Evolutionary conservation across 75 land plant genomes (phyloP), one percentile per base, ranked within the genome.

Genomic region (Picea glauca): DNA sequence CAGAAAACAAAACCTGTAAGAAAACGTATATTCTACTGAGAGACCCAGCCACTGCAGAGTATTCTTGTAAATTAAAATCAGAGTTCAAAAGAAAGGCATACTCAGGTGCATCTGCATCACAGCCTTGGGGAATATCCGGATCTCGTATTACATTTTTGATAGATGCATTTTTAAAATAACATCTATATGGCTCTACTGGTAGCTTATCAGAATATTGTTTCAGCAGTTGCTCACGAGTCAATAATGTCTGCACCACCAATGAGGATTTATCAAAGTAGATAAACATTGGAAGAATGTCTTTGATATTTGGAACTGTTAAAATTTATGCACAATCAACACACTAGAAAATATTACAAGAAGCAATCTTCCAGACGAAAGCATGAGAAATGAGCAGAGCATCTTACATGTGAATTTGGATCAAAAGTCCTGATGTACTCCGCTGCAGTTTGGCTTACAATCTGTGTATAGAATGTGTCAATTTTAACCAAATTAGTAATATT

Each of bases 41-140:
- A 18, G 0, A 33, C 40, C 35, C 18, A 3, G 73, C 9, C 33
- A n/a, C n/a, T 18, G 9, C 20, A 20, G 23, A 43, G 26, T 43
- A n/a, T 8, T 38, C n/a, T 40, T 54, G 9, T 70, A 7, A 43
- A 70, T 32, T 17, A 40, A 70, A 35, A 35, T 68, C 46, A 70
- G 23, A 70, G 5, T n/a, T 20, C 13, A 20, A 9, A 32, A 43
- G 50, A 70, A 43, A 50, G 13, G 30, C 89, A 78, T 93, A 93
- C 97, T 96, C 93, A 31, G 87, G 78, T 32, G 94, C 83, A 70
- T 84, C 85, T 63, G 80, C 76, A 86, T 92, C 91, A 83, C 84
- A 90, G 15, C 92, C 91, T 46, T 17, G 59, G 1, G 98, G 99
- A 3, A 94, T 61, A 80, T 94, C 98, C 78, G 99, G 99, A 74